Conservation (phyloP, 495 filamentous ascomycete genomes). For the Aspergillus affinis region DNA sequence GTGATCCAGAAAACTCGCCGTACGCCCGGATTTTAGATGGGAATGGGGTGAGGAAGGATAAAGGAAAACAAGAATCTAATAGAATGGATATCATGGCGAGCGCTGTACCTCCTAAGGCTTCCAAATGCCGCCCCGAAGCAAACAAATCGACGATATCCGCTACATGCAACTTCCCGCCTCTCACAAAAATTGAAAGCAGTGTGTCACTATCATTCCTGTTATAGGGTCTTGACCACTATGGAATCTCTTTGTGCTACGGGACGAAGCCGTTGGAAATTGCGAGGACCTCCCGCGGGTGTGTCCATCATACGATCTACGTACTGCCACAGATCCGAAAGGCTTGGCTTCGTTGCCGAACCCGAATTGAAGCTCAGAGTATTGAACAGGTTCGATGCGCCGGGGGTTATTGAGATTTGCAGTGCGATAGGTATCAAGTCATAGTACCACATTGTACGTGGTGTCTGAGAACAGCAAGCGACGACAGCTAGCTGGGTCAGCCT, state of each 20-base stretch:
- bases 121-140: not conserved
- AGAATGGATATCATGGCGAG: not conserved
- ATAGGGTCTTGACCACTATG: too few species aligned
- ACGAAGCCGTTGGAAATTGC: not conserved
- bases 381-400: too few species aligned
- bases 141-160: not conserved
- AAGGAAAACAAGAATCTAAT: not conserved
- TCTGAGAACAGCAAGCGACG: not conserved
- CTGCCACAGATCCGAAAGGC: not conserved
- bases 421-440: not conserved
- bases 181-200: not conserved
- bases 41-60: too few species aligned
- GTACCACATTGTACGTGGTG: not conserved
- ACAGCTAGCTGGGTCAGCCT: not conserved
- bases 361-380: not conserved
- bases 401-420: not conserved
- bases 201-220: too few species aligned
- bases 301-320: not conserved
- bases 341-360: not conserved
- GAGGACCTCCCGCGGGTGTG: too few species aligned
- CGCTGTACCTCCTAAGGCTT: not conserved
- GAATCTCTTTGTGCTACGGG: too few species aligned
- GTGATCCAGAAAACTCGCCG: too few species aligned
- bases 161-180: not conserved
- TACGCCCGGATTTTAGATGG: too few species aligned